phyloP scores from a whole-genome alignment of 2,329 filamentous ascomycete species.

The Fragosphaeria purpurea region DNA sequence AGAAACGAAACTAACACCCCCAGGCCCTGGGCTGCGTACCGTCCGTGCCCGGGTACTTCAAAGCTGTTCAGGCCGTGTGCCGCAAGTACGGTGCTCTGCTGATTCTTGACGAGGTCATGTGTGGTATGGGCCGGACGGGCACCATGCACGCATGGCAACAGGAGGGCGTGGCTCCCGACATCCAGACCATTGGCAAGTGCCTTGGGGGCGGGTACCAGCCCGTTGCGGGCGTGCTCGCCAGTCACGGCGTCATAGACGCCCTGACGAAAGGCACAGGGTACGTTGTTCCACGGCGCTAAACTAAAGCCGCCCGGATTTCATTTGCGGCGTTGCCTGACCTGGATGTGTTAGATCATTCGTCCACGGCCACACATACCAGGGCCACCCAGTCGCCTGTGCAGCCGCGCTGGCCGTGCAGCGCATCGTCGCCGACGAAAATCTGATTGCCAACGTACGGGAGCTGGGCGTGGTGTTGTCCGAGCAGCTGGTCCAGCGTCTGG shows the following conservation, averaged over 20 bases:
- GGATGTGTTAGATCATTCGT: slow-evolving; percentile 32
- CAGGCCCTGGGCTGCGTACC: slow-evolving; percentile 44
- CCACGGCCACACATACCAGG: slow-evolving; percentile 51
- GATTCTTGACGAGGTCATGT: slow-evolving; percentile 58
- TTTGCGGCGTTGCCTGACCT: neutral
- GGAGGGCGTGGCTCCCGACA: slow-evolving; percentile 47
- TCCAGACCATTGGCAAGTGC: slow-evolving; percentile 54
- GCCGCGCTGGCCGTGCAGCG: slow-evolving; percentile 30
- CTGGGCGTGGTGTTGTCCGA: slow-evolving; percentile 23
- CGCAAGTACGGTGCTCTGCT: slow-evolving; percentile 44
- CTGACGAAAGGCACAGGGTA: slow-evolving; percentile 30
- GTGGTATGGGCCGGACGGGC: slow-evolving; percentile 52
- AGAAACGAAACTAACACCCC: too few relatives aligned
- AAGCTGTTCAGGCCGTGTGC: slow-evolving; percentile 42
- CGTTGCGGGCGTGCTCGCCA: slow-evolving; percentile 49
- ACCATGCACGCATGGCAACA: slow-evolving; percentile 55
- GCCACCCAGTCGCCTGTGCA: slow-evolving; percentile 28
- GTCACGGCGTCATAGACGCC: slow-evolving; percentile 35
- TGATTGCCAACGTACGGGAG: slow-evolving; percentile 24
- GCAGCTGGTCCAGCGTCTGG: slow-evolving; percentile 20
- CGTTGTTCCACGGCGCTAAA: slow-evolving; percentile 12
- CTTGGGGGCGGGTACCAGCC: slow-evolving; percentile 52
- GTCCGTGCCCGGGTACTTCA: slow-evolving; percentile 37
- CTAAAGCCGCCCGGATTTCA: too few relatives aligned
- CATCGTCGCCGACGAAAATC: slow-evolving; percentile 25